Evolutionary conservation across 2,329 filamentous ascomycete genomes (phyloP).

Genomic region (Trichoderma guizhouense): DNA sequence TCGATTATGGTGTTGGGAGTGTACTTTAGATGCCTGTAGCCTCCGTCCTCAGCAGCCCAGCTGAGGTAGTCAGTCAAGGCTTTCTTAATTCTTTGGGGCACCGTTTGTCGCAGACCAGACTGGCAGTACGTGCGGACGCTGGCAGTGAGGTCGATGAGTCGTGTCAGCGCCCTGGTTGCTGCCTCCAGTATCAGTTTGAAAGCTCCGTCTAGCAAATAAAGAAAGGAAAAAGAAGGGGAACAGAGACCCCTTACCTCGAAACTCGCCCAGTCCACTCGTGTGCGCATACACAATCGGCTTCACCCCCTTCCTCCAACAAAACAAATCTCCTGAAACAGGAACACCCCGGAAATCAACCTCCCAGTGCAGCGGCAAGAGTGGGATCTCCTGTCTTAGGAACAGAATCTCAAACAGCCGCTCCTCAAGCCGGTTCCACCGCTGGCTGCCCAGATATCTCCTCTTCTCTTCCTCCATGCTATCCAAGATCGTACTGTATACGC

Average conservation of each 20-base stretch:
- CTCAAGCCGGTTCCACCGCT: conserved; percentile 51
- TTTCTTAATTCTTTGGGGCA: conserved; percentile 33
- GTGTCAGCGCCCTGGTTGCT: conserved; percentile 40
- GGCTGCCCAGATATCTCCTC: conserved; percentile 39
- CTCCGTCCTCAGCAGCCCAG: conserved; percentile 43
- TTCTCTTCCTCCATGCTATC: conserved; percentile 46
- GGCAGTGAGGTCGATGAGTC: conserved; percentile 40
- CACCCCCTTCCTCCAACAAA: conserved; percentile 30
- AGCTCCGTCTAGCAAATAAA: background rate
- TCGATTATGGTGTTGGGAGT: conserved; percentile 41
- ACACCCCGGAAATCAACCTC: conserved; percentile 39
- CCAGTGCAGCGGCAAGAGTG: conserved; percentile 41
- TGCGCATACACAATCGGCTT: conserved; percentile 40
- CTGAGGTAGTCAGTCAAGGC: conserved; percentile 35
- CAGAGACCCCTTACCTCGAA: conserved; percentile 30
- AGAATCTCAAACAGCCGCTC: conserved; percentile 42
- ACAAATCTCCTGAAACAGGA: conserved; percentile 38
- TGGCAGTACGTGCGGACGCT: conserved; percentile 35
- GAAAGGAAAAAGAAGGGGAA: background rate
- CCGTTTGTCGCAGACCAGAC: conserved; percentile 32
- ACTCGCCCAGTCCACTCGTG: conserved; percentile 29
- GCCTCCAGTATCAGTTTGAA: conserved; percentile 18
- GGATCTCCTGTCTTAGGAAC: conserved; percentile 40
- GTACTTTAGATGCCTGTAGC: conserved; percentile 32
- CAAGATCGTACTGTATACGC: background rate